Evolutionary conservation across 2,329 filamentous ascomycete genomes (phyloP), one percentile per base, ranked within the genome.

Genomic region (Trichophyton benhamiae): DNA sequence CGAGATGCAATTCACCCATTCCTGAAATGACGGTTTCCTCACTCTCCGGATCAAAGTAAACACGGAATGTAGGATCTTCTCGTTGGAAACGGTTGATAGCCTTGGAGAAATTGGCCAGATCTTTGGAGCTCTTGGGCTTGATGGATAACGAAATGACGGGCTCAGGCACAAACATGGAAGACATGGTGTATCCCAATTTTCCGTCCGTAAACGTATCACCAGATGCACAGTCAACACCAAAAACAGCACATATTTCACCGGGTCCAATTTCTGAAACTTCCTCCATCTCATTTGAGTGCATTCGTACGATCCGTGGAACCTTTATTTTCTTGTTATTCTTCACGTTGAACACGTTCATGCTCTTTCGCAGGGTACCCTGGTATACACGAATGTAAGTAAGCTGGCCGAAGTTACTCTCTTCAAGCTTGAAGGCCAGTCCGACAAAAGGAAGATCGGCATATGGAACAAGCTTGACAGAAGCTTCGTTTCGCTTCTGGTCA

Each of bases 251-350:
- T 66, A 99, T 99, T 76, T 99, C 94, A 75, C 94, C 94, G 60
- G 94, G 92, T 59, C 91, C 90, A 65, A 99, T 87, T 74, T 96
- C 91, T 61, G 78, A 80, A 33, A 96, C 90, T 71, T 99, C 94
- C 75, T 99, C 94, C 92, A 99, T 96, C 72, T 99, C 94, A 72
- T 97, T 96, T 53, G 91, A 96, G 80, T 99, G 94, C 94, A 99
- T 99, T 65, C 94, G 90, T 65, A 99, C 94, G 69, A 99, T 97
- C 71, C 92, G 88, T 20, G 94, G 94, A 62, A 99, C 87, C 76
- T 95, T 91, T 72, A 99, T 87, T 80, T 92, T 96, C 82, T 96
- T 96, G 75, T 92, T 88, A 66, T 85, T 95, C 68, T 91, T 86
- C 7, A 91, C 91, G 76, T 97, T 99, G 83, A 87, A 96, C 61